Evolutionary conservation across 352 stramenopile genomes (phyloP), one percentile per base, ranked within the genome.

Genomic region (Pythium aphanidermatum): DNA sequence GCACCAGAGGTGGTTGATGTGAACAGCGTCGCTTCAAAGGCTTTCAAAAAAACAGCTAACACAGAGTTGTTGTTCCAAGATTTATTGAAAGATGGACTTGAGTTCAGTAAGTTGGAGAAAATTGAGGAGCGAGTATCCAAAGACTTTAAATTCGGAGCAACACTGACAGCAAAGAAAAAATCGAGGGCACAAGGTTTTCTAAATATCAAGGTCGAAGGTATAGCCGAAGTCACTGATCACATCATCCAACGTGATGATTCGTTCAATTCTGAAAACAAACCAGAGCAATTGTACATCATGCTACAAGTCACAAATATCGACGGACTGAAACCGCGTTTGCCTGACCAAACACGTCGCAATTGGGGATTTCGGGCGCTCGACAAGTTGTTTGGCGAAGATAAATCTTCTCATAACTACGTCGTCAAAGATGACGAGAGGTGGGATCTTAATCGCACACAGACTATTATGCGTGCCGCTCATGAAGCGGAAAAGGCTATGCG

Each of bases 41-140:
- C 51, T 6, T 51, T 83, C 2, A 63, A 76, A 2, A 37, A 70
- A 16, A 74, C 52, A 1, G 56, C 52, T 1, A 83, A 62, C 40
- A 59, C 68, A 4, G 70, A 79, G 46, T 67, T 79, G 47, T 51
- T 80, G 16, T 71, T 76, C 21, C 56, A 76, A 46, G 63, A 72
- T 30, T 47, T 80, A 43, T 41, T 68, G 2, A 44, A 63, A 7
- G 52, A 74, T 38, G 50, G 47, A 1, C 38, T 80, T 13, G 59
- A 80, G 36, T 80, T 80, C 42, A 80, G 65, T 35, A 80, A 80
- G 35, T 35, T 67, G 11, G 59, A 63, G 29, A 56, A 70, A 16
- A 59, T 76, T 29, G 39, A 61, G 25, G 65, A 70, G 32, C 25
- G 24, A 13, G 57, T 58, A 3, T 30, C 40, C 2, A 55, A 27